A percentile compares a stretch with the other conserved stretches of the same genome.
These are phyloP conservation scores for Botrytis fragariae DNA, from an alignment of 2,329 filamentous ascomycete species.

Conservation along the genomic window DNA sequence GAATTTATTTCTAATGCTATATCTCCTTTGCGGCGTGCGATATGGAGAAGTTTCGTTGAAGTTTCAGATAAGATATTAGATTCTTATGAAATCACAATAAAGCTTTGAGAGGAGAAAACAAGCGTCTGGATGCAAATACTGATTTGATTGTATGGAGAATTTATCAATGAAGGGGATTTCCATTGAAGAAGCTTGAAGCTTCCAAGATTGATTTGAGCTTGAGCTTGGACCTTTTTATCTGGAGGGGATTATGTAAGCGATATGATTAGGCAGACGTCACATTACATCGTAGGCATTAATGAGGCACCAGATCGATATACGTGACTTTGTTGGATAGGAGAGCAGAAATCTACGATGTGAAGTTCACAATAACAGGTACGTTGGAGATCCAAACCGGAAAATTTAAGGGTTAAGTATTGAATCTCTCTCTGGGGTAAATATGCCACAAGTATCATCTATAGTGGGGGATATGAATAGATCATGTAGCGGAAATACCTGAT, in stretches of 20 bases:
- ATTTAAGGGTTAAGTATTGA: too few species aligned
- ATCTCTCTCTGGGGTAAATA: too few species aligned
- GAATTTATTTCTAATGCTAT: background rate
- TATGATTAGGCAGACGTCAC: background rate
- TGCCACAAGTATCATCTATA: too few species aligned
- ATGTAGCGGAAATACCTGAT: too few species aligned
- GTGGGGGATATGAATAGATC: too few species aligned
- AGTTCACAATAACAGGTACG: too few species aligned
- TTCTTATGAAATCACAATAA: too few species aligned
- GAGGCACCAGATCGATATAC: too few species aligned
- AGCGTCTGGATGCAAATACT: background rate
- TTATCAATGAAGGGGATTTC: background rate
- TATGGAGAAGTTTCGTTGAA: background rate
- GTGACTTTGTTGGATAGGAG: too few species aligned
- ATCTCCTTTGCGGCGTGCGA: background rate
- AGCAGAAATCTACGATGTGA: too few species aligned
- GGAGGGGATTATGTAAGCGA: background rate
- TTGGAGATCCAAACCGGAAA: too few species aligned
- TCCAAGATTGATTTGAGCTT: background rate
- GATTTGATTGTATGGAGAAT: background rate
- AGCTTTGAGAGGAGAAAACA: background rate
- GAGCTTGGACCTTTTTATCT: background rate
- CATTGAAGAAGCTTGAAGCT: background rate
- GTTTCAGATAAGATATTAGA: background rate
- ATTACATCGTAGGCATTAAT: too few species aligned